Conservation (phyloP, 139 green algal genomes). For the Diplosphaera chodatii region DNA sequence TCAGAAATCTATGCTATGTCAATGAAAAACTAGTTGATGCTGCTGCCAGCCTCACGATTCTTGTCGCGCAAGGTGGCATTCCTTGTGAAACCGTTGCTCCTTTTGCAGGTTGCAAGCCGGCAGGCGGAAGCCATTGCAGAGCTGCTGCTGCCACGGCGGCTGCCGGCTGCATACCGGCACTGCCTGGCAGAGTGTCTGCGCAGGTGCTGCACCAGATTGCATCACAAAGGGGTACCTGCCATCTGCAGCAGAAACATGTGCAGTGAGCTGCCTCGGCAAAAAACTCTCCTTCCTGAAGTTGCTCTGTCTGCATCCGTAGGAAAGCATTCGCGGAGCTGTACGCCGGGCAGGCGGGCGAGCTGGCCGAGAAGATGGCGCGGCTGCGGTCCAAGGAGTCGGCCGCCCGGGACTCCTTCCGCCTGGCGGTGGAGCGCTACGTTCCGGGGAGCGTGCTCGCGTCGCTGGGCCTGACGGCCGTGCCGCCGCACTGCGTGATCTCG, state of each 20-base stretch:
- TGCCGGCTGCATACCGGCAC: slow-evolving; percentile 70
- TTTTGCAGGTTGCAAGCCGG: slow-evolving; percentile 16
- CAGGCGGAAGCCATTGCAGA: slow-evolving; percentile 62
- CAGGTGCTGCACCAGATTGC: no score
- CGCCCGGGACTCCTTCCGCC: slow-evolving; percentile 48
- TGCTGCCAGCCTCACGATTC: no score
- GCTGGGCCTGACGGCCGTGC: slow-evolving; percentile 57
- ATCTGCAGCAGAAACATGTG: no score
- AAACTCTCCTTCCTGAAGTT: slow-evolving; percentile 45
- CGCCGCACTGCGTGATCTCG: slow-evolving; percentile 58
- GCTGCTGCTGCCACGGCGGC: slow-evolving; percentile 50
- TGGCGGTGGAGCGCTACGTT: slow-evolving; percentile 37
- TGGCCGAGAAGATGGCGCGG: slow-evolving; percentile 68
- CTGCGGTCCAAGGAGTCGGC: slow-evolving; percentile 61
- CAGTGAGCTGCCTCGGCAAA: slow-evolving; percentile 32
- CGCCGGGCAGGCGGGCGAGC: slow-evolving; percentile 38
- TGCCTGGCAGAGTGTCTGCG: slow-evolving; percentile 78
- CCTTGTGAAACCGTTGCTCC: no score
- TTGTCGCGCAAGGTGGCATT: no score
- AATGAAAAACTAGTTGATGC: no score
- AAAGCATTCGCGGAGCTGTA: slow-evolving; percentile 39
- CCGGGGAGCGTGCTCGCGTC: slow-evolving; percentile 40
- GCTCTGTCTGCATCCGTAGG: no score
- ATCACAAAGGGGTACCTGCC: no score
- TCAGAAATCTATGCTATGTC: no score